Evolutionary conservation across 1,284 basidiomycete species (phyloP).

Genomic region (Cryptococcus amylolentus): DNA sequence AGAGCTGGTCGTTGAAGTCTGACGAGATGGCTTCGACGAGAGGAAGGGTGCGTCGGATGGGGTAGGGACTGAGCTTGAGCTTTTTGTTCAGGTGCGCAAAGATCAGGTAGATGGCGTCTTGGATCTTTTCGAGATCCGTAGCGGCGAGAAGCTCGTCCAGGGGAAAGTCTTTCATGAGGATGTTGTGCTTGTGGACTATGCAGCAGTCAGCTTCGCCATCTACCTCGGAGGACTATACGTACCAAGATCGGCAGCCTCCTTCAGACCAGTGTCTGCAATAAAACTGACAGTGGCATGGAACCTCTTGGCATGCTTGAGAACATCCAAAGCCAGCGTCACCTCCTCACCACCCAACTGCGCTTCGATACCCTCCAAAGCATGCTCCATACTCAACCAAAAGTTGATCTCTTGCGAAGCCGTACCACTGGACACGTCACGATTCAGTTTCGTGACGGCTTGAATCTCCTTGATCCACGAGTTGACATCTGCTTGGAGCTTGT

Average conservation of each 20-base stretch:
- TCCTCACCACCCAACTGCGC: slow-evolving; percentile 86
- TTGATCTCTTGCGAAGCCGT: slow-evolving; percentile 98
- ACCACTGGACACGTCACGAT: slow-evolving; percentile 87
- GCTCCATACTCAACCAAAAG: slow-evolving; percentile 94
- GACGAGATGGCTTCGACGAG: slow-evolving; percentile 96
- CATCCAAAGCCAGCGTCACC: slow-evolving; percentile 91
- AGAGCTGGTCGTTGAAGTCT: slow-evolving; percentile 92
- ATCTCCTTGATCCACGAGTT: slow-evolving; percentile 99
- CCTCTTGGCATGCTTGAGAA: slow-evolving; percentile 90
- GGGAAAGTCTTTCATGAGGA: slow-evolving; percentile 98
- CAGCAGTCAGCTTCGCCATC: background rate
- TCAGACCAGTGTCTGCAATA: slow-evolving; percentile 93
- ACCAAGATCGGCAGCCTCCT: slow-evolving; percentile 84
- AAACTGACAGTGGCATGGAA: slow-evolving; percentile 98
- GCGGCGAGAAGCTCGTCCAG: slow-evolving; percentile 93
- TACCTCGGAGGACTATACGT: slow-evolving; percentile 33
- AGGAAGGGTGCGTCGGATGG: slow-evolving; percentile 88
- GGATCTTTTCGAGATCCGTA: slow-evolving; percentile 90
- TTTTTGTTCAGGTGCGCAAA: slow-evolving; percentile 95
- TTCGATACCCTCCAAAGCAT: slow-evolving; percentile 90
- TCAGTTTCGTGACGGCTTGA: slow-evolving; percentile 91
- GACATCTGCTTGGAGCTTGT: slow-evolving; percentile 88
- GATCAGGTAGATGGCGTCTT: slow-evolving; percentile 80
- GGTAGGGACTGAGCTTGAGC: slow-evolving; percentile 90
- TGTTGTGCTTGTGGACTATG: slow-evolving; percentile 91